Base-by-base conservation (phyloP, 2,329 filamentous ascomycete genomes). In the Alternaria burnsii region DNA sequence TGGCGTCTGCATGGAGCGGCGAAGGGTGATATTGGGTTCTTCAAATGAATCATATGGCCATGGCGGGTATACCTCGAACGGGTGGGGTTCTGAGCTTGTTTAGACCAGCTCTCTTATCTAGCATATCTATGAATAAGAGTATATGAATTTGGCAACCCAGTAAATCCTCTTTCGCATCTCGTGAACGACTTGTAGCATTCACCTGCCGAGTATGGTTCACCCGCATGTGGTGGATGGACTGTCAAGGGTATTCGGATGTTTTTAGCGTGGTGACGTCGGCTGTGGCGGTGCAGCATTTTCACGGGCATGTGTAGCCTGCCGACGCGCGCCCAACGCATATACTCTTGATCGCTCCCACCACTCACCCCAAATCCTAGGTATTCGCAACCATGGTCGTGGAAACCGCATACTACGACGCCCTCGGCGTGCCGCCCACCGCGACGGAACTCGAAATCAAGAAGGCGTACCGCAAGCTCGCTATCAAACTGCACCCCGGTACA, bases 371-470 rank as follows among this genome's bases (percentile, higher is more conserved):
- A 20, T 40, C 36, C 32, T 43, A 26, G 24, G 43, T 46, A 62
- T 24, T 24, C 53, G 58, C 53, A 63, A 60, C 44, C 55, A 96
- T 96, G 93, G 93, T 95, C 72, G 91, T 91, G 73, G 93, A 97
- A 80, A 96, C 92, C 59, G 83, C 88, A 71, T 97, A 97, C 82
- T 96, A 96, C 81, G 93, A 97, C 81, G 88, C 88, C 71, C 85
- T 97, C 40, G 92, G 91, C 75, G 93, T 97, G 73, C 84, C 89
- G 81, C 90, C 93, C 68, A 92, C 90, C 57, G 94, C 94, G 30
- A 91, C 92, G 40, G 92, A 94, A 78, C 87, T 97, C 52, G 93
- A 97, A 78, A 97, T 97, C 82, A 97, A 97, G 81, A 97, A 97
- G 83, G 94, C 94, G 28, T 97, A 97, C 82, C 89, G 94, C 77